Evolutionary conservation across 2,329 filamentous ascomycete species (phyloP), one percentile per base, ranked within the genome.

Genomic region (Diaporthe vexans): DNA sequence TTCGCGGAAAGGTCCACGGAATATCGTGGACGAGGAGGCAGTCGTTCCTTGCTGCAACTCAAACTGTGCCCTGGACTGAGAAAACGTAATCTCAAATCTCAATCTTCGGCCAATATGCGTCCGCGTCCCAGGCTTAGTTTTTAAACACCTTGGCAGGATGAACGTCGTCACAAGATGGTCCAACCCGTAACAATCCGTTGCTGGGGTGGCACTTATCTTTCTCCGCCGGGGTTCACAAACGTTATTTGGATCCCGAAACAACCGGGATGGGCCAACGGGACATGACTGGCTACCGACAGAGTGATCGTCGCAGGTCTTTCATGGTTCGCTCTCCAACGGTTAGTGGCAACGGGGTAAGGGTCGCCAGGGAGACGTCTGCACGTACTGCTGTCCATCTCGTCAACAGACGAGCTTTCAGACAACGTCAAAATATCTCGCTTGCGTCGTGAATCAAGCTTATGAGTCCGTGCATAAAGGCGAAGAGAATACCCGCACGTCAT

Each of bases 81-180:
- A 37, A 29, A 40, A 40, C 6, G 63, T 11, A 54, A 54, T 54
- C 48, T 11, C 48, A 40, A 17, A 43, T 19, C 37, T 11, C n/a
- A 26, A 40, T 40, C 40, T 40, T 68, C 63, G 63, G 63, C 48
- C 63, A 68, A 68, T 68, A 40, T 68, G 63, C 48, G 63, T 26
- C 63, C 63, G 63, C 48, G 63, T 68, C 63, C 54, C 35, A 54
- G 63, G 21, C 2, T 68, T 68, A 54, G 46, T 21, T 26, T 68
- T 68, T 52, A 40, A 54, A 68, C 48, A 40, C 2, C 63, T 68
- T 68, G 48, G 63, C 63, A 68, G 63, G 63, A 68, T 52, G 63
- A 68, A 68, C 48, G 15, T 68, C 48, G 48, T 68, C 48, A 29
- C 48, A 68, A 68, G 46, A 54, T 68, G 63, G 46, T 54, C 63